Base-by-base conservation (phyloP, 1,284 basidiomycete species). In the Neolentinus lepideus region DNA sequence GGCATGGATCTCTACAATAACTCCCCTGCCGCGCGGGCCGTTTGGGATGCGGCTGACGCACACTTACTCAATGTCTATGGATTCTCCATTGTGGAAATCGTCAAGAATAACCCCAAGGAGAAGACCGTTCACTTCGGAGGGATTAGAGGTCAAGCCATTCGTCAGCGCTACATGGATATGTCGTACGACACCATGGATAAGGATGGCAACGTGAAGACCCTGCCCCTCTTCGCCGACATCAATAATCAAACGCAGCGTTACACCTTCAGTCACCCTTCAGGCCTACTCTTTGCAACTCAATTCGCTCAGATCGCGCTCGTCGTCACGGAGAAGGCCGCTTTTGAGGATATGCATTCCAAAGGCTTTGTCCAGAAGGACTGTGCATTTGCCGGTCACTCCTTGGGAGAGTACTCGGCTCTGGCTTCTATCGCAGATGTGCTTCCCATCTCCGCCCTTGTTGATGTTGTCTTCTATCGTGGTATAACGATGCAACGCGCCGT, bases 401-500 rank as follows among this genome's bases (percentile, higher is more conserved):
- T 99, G 50, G 96, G 96, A 64, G 96, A 99, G 73, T 99, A 99
- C 72, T 98, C 96, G 52, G 94, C 96, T 12, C 82, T 99, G 11
- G 96, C 97, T 1, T 95, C 95, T 14, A 95, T 98, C 61, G 96
- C 96, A 47, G 94, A 94, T 69, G 92, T 98, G 50, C 84, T 99
- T 48, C 89, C 93, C 47, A 94, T 98, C 67, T 92, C 95, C 29
- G 85, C 93, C n/a, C 85, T 99, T 53, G 93, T 96, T 64, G 95
- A 98, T 64, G 92, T 99, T 66, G 96, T 99, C 46, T 98, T 99
- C 82, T 98, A 98, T 74, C 93, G 97, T 72, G 96, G 96, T 69
- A 96, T 99, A 67, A 99, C 96, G 52, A 99, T 99, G 96, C 95
- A 98, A 69, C 92, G 94, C 48, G 95, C 95, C 21, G 95, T 98